Base-by-base conservation (phyloP, 2,329 filamentous ascomycete species). In the Hymenoscyphus fraxineus region DNA sequence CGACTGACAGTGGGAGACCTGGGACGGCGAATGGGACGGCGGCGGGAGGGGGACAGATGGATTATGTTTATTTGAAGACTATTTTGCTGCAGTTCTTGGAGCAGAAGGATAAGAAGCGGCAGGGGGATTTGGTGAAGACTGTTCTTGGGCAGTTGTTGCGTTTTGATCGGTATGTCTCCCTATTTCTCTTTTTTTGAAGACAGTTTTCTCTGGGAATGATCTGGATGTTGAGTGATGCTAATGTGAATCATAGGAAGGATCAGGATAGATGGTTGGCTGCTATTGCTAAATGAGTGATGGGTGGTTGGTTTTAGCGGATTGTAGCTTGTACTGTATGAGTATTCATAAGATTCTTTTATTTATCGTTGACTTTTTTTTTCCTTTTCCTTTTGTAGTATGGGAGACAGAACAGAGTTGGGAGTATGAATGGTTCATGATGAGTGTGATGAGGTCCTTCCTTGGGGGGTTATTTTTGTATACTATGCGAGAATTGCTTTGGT, bases 201-300 rank as follows among this genome's bases (percentile, higher is more conserved):
- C 22, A 27, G 22, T 27, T 27, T 27, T 27, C 27, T 27, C 27
- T 27, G 27, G 2, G 27, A 27, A 27, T 27, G 27, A 3, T 27
- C 2, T 27, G 27, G 27, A 3, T 27, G 27, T 2, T 27, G 27
- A 31, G 9, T 51, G 9, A 19, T 58, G 41, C 66, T 73, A 65
- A 72, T 54, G 41, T 44, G 9, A 19, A 59, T 41, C 64, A 65
- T 64, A 87, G 84, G 71, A 85, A 84, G 71, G 93, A 97, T 70
- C 90, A 95, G 78, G 88, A 95, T 77, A 94, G 92, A 77, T 96
- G 92, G 92, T 86, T 89, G 77, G 85, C 88, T 19, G 92, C 90
- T 2, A 88, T 96, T 19, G 64, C 65, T 16, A 69, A 67, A 54
- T 72, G 60, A 69, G 3, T 27, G 27, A 27, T 27, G 27, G 27